phyloP scores from a whole-genome alignment of 768 basidiomycete species.

The Collybia sp. region DNA sequence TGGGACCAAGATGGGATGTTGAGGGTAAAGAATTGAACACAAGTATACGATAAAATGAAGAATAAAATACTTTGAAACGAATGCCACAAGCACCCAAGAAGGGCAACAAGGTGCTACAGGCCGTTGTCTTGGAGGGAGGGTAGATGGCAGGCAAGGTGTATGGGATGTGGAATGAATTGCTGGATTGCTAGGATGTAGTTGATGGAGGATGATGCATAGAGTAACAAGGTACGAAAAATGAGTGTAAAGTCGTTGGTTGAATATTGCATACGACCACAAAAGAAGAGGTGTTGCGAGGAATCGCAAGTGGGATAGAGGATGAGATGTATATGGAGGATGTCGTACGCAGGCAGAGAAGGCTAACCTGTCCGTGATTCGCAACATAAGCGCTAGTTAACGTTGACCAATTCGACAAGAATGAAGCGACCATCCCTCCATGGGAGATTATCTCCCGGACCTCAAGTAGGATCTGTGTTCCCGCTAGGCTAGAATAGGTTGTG shows the following conservation, averaged over 20 bases:
- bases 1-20: slow-evolving; percentile 30
- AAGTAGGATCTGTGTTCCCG: slow-evolving; percentile 39
- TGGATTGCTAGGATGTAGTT: slow-evolving; percentile 33
- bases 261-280: slow-evolving; percentile 37
- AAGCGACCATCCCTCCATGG: slow-evolving; percentile 19
- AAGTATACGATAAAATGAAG: slow-evolving; percentile 71
- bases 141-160: slow-evolving; percentile 31
- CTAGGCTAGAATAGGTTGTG: slow-evolving; percentile 43
- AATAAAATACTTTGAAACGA: slow-evolving; percentile 75
- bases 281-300: slow-evolving; percentile 19
- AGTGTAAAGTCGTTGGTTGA: slow-evolving; percentile 33
- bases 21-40: slow-evolving; percentile 22
- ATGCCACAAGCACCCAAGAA: slow-evolving; percentile 30
- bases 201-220: slow-evolving; percentile 54
- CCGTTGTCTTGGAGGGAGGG: slow-evolving; percentile 46
- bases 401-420: slow-evolving; percentile 12
- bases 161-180: slow-evolving; percentile 33
- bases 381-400: slow-evolving; percentile 15
- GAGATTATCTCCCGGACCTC: slow-evolving; percentile 22
- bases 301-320: slow-evolving; percentile 17
- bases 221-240: slow-evolving; percentile 37
- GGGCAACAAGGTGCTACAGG: slow-evolving; percentile 38
- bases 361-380: slow-evolving; percentile 20
- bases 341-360: slow-evolving; percentile 23
- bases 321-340: slow-evolving; percentile 24